A percentile compares a stretch with the other conserved stretches of the same genome.
Conservation (phyloP, 2,329 filamentous ascomycete genomes). For the Talaromyces atroroseus region DNA sequence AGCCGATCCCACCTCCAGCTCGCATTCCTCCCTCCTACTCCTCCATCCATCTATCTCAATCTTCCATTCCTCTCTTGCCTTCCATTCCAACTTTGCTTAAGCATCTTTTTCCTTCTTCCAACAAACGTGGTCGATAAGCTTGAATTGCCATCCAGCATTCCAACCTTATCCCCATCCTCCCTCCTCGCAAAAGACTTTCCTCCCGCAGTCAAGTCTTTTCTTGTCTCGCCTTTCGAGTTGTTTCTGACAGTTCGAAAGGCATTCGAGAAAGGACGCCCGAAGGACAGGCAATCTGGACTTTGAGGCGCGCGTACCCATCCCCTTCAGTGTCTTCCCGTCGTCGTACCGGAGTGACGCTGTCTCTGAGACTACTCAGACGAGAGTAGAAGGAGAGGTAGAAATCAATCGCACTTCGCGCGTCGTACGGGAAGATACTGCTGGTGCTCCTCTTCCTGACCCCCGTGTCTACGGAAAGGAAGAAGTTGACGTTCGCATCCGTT, state of each 20-base stretch:
- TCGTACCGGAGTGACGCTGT: constrained; percentile 78
- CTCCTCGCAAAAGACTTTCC: constrained; percentile 21
- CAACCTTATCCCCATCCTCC: constrained; percentile 6
- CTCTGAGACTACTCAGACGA: constrained; percentile 61
- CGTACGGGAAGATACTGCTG: constrained; percentile 91
- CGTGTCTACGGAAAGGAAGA: constrained; percentile 74
- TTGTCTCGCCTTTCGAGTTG: constrained; percentile 46
- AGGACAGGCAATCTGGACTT: constrained; percentile 98
- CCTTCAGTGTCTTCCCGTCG: constrained; percentile 99
- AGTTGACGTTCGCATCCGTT: constrained; percentile 71
- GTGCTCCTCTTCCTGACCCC: constrained; percentile 51
- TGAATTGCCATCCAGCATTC: constrained; percentile 11
- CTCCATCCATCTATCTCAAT: constrained; percentile 6
- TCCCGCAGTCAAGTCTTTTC: constrained; percentile 39
- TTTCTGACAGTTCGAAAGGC: constrained; percentile 43
- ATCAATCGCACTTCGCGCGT: constrained; percentile 69
- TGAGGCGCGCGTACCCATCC: constrained; percentile 98
- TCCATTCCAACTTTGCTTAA: constrained; percentile 8
- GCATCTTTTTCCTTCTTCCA: constrained; percentile 6
- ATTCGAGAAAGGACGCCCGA: constrained; percentile 67
- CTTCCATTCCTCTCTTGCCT: constrained; percentile 1
- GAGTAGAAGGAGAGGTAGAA: constrained; percentile 86
- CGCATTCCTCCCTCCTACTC: constrained; percentile 11
- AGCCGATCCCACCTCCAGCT: constrained; percentile 6
- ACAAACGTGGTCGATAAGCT: constrained; percentile 14